A percentile compares a stretch with the other conserved stretches of the same genome.
These are phyloP conservation scores for Ananas comosus DNA, from an alignment of 176 grass and related monocot genomes.

Conservation along the genomic window DNA sequence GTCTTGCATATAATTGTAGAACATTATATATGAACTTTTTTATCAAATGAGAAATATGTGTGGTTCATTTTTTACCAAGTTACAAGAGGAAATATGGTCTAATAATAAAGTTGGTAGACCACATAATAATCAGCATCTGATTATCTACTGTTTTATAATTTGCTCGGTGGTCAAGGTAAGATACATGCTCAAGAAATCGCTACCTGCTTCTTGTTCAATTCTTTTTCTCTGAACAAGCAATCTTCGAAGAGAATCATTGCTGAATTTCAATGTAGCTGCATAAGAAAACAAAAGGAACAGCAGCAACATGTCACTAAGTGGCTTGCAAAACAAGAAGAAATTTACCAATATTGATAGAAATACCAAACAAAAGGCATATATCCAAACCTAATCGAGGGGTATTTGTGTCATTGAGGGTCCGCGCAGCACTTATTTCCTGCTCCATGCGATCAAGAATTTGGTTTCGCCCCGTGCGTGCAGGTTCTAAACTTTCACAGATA, in stretches of 20 bases:
- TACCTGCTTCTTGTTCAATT: constrained; percentile 95
- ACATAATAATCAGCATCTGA: too few species aligned
- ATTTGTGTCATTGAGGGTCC: constrained; percentile 57
- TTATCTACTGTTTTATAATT: too few species aligned
- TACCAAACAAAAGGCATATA: constrained; percentile 7
- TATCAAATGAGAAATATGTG: too few species aligned
- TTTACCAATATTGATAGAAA: not conserved
- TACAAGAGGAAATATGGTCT: too few species aligned
- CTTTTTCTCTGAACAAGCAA: constrained; percentile 67
- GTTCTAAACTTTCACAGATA: constrained; percentile 87
- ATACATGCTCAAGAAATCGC: constrained; percentile 16
- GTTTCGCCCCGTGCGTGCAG: constrained; percentile 64
- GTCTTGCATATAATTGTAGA: too few species aligned
- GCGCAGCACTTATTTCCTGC: constrained; percentile 74
- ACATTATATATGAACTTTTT: too few species aligned
- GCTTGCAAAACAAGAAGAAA: not conserved
- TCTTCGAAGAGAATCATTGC: constrained; percentile 59
- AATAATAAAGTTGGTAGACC: too few species aligned
- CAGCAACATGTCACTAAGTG: constrained; percentile 19
- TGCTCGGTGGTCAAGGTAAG: not conserved
- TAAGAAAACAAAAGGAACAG: constrained; percentile 10
- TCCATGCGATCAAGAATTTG: constrained; percentile 94
- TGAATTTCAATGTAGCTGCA: constrained; percentile 73
- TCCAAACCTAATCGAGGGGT: constrained; percentile 66
- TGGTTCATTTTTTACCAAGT: too few species aligned